Evolutionary conservation across 768 basidiomycete species (phyloP).

Genomic region (Mycena galericulata): DNA sequence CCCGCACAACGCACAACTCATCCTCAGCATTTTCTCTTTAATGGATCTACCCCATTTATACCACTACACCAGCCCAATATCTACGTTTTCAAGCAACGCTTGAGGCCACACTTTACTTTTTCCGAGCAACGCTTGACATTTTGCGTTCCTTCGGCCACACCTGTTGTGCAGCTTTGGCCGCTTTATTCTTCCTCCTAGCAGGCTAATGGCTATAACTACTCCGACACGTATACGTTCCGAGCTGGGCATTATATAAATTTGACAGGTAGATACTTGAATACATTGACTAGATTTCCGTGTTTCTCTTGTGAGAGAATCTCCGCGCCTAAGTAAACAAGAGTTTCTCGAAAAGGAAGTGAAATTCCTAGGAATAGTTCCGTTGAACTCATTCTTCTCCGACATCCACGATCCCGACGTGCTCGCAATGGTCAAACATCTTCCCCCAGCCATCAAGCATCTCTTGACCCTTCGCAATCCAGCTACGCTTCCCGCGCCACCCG

Average conservation of each 20-base stretch:
- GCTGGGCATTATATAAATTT: slow-evolving; percentile 14
- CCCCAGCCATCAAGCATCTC: slow-evolving; percentile 78
- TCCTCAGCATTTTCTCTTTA: slow-evolving; percentile 2
- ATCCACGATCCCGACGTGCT: neutral
- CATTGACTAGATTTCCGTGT: neutral
- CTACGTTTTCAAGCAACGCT: slow-evolving; percentile 21
- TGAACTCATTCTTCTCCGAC: neutral
- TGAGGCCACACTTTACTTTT: slow-evolving; percentile 3
- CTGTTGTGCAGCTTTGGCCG: slow-evolving; percentile 34
- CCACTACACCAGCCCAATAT: slow-evolving; percentile 14
- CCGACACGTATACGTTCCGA: slow-evolving; percentile 23
- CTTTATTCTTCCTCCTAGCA: slow-evolving; percentile 21
- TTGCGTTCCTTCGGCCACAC: slow-evolving; percentile 31
- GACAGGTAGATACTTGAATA: slow-evolving; percentile 5
- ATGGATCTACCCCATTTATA: slow-evolving; percentile 28
- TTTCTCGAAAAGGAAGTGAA: slow-evolving; percentile 11
- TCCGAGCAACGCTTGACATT: slow-evolving; percentile 24
- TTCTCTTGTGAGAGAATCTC: neutral
- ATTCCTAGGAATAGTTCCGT: neutral
- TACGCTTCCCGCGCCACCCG: slow-evolving; percentile 67
- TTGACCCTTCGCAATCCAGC: slow-evolving; percentile 75
- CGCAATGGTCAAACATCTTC: slow-evolving; percentile 62
- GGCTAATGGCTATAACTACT: slow-evolving; percentile 32
- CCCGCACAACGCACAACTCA: neutral
- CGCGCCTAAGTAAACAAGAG: too few species aligned